Percentiles rank a stretch among this genome's conserved stretches.
These are phyloP conservation scores for Parachaetomium inaequale DNA, from an alignment of 495 filamentous ascomycete genomes.

Conservation along the genomic window DNA sequence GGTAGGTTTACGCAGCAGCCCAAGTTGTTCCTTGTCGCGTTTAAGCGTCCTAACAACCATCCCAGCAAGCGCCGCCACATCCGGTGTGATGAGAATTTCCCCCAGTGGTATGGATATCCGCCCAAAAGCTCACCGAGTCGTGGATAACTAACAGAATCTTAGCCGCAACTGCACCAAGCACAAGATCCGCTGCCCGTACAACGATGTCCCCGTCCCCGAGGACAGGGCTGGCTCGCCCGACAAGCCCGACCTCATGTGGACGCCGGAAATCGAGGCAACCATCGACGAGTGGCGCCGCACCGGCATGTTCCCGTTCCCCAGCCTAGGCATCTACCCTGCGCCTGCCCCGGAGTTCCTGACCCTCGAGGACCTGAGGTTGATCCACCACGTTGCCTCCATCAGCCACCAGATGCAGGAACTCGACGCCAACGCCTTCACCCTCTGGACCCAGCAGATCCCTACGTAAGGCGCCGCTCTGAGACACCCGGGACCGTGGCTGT, in stretches of 20 bases:
- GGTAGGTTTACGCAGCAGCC: conserved; percentile 40
- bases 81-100: conserved; percentile 94
- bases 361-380: conserved; percentile 74
- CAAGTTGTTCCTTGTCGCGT: background rate
- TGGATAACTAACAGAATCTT: conserved; percentile 29
- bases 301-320: conserved; percentile 82
- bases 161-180: conserved; percentile 99
- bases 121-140: background rate
- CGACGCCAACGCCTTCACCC: conserved; percentile 72
- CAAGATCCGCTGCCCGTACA: conserved; percentile 96
- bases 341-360: conserved; percentile 64
- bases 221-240: conserved; percentile 63
- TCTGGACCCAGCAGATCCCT: conserved; percentile 90
- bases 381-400: conserved; percentile 86
- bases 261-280: conserved; percentile 71
- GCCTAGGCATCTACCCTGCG: conserved; percentile 65
- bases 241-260: conserved; percentile 76
- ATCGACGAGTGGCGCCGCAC: conserved; percentile 82
- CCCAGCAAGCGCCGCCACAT: conserved; percentile 85
- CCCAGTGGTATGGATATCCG: conserved; percentile 73
- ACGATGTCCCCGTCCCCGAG: conserved; percentile 68
- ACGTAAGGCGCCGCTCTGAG: conserved; percentile 56
- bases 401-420: conserved; percentile 75
- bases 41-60: conserved; percentile 22
- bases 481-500: background rate